Evolutionary conservation across 352 stramenopile genomes (phyloP), one percentile per base, ranked within the genome.

Genomic region (Phytopythium chamaehyphon): DNA sequence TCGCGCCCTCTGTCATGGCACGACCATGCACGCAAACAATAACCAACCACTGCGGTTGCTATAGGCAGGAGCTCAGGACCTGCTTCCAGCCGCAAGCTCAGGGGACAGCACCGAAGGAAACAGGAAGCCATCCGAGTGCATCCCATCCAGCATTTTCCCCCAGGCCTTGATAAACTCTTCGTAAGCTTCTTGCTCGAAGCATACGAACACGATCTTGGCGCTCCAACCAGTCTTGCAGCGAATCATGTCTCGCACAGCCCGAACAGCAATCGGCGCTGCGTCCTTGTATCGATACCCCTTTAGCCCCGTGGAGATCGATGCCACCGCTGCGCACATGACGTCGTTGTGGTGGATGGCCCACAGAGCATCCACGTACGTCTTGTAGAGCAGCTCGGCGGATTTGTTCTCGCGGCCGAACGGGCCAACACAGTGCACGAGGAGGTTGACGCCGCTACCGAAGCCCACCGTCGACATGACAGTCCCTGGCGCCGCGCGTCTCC

Each of bases 341-440:
- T 76, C 36, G n/a, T 57, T 60, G 21, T 59, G 62, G 18, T 71
- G 49, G 14, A 72, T 54, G 14, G 31, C 59, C 9, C 44, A 24
- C 9, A 89, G 54, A 10, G 74, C 77, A 8, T 65, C 73, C 18
- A 73, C 44, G 47, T 88, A 91, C 47, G 74, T 71, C 31, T 69
- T 51, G 57, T 85, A 86, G 14, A 91, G 58, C 42, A 69, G 21
- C 1, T 40, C 12, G 10, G 59, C 54, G 7, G 59, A 28, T 18
- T 61, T 31, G 0, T 33, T 18, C 1, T 18, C 15, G 18, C 28
- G 28, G 6, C 18, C 39, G 0, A 33, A 50, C 12, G 76, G 74
- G 0, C 78, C 76, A 14, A 77, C 66, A 46, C 72, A 87, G 47
- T 92, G 81, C 8, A 88, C 64, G 16, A 92, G 53, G n/a, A 80